Evolutionary conservation across 257 asterid species (phyloP).

Genomic region (Fraxinus pennsylvanica): DNA sequence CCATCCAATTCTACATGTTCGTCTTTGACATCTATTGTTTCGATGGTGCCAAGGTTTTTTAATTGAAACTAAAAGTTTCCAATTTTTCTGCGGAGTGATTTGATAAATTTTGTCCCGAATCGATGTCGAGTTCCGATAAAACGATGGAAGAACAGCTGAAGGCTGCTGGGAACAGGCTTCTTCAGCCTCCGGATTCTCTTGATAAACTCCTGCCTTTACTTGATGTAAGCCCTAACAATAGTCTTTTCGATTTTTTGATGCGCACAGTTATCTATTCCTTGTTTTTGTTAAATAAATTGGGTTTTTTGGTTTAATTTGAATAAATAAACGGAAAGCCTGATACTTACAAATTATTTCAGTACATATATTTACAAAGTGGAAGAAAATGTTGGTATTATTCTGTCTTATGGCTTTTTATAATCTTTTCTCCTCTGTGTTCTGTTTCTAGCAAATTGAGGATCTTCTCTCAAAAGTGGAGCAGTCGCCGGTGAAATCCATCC

Average conservation of each 20-base stretch:
- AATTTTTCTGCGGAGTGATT: neutral
- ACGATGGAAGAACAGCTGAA: conserved; percentile 59
- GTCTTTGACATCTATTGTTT: neutral
- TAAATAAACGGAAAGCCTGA: neutral
- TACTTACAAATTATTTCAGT: conserved; percentile 5
- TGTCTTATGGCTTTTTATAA: neutral
- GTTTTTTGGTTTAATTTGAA: neutral
- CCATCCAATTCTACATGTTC: neutral
- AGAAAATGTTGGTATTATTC: neutral
- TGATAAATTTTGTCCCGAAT: neutral
- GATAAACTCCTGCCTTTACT: conserved; percentile 73
- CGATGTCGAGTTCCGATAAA: conserved; percentile 29
- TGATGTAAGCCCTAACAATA: conserved; percentile 55
- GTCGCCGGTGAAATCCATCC: conserved; percentile 79
- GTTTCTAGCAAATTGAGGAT: conserved; percentile 56
- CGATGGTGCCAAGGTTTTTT: neutral
- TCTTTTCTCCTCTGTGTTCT: conserved; percentile 20
- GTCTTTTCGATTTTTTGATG: neutral
- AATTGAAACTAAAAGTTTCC: neutral
- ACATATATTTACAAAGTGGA: conserved; percentile 12
- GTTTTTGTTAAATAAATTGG: neutral
- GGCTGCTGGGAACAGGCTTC: conserved; percentile 72
- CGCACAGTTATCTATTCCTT: neutral
- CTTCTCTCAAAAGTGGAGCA: conserved; percentile 87
- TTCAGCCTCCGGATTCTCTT: conserved; percentile 53